Evolutionary conservation across 108 stramenopile species (phyloP), one percentile per base, ranked within the genome.

Genomic region (Pinguiococcus pyrenoidosus): DNA sequence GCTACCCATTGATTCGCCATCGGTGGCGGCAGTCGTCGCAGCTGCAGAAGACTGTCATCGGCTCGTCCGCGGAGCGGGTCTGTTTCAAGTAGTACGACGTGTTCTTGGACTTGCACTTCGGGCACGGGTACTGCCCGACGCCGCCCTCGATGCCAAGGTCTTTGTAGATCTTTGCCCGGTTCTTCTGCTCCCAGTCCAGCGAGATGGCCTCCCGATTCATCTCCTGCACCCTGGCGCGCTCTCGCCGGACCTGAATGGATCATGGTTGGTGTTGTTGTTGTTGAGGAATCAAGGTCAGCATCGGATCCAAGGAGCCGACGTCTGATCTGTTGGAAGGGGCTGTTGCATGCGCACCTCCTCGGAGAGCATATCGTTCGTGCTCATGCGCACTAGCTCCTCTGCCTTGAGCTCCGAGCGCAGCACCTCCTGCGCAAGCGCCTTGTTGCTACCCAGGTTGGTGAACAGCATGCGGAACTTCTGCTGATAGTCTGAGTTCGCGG

Each of bases 41-140:
- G 5, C 78, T 66, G 1, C 92, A 85, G 66, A 92, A 96, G 17
- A 87, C 84, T 4, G 93, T 99, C 97, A 99, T 99, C 9, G 97
- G 97, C 63, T 99, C 97, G 76, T 99, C 93, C 14, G 97, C 90
- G 42, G 82, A 84, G 25, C 93, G 73, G 1, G 97, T 99, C 62
- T 99, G 93, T 66, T 95, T 96, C 69, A 91, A 87, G 12, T 86
- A 87, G 59, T 87, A 84, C 6, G 84, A 84, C 5, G 93, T 99
- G 49, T 96, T 95, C 24, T 63, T 76, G 27, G 78, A 80, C 68
- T 93, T 92, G 69, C 97, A 99, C 30, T 84, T 57, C 8, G 83
- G 83, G 59, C 96, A 99, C 5, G 85, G 88, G 49, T 94, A 99
- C 40, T 88, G 54, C 12, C 74, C 72, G 33, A 33, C 56, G 2